These are phyloP conservation scores for Boletus tomentosulus DNA, from an alignment of 768 basidiomycete species.

Conservation along the genomic window DNA sequence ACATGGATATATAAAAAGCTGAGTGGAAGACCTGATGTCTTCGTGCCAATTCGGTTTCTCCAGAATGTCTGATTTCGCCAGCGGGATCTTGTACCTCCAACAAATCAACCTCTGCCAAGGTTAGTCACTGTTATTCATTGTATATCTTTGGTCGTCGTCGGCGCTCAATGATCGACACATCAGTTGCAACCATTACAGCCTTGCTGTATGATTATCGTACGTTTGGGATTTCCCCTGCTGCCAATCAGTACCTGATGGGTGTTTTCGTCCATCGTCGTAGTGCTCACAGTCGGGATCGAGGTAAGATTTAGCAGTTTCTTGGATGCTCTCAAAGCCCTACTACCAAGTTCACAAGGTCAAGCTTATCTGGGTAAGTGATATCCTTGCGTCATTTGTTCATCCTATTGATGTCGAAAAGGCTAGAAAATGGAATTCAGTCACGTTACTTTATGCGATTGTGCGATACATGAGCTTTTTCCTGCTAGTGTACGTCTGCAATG, in stretches of 20 bases:
- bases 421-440: conserved; percentile 15
- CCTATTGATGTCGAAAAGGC: conserved; percentile 6
- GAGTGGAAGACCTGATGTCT: neutral
- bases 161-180: neutral
- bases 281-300: conserved; percentile 11
- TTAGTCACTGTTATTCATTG: conserved; percentile 1
- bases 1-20: neutral
- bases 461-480: conserved; percentile 18
- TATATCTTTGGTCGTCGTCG: neutral
- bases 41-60: neutral
- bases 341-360: conserved; percentile 10
- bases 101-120: conserved; percentile 8
- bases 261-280: neutral
- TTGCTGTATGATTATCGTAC: conserved; percentile 15
- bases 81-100: conserved; percentile 1
- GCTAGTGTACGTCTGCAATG: conserved; percentile 3
- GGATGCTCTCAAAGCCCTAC: neutral
- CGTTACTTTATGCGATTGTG: conserved; percentile 15
- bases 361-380: conserved; percentile 13
- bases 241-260: neutral
- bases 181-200: conserved; percentile 9
- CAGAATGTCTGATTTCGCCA: neutral
- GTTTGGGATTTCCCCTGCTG: neutral
- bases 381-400: neutral
- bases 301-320: neutral